Base-by-base conservation (phyloP, 768 basidiomycete genomes). In the Leccinellum luteum region DNA sequence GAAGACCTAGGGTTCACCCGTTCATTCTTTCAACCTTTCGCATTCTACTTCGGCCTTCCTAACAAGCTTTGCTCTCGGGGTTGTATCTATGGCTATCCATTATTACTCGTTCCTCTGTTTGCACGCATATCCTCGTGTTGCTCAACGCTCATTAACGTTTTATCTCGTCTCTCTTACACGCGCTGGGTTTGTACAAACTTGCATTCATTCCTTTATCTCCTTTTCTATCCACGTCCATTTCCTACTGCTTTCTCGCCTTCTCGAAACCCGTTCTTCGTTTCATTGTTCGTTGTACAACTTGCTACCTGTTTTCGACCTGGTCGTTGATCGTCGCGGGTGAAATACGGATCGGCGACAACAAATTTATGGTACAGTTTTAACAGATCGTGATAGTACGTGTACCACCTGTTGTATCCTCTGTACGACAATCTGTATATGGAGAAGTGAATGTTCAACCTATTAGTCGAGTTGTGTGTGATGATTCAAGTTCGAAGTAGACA, bases 371-470 rank as follows among this genome's bases (percentile, higher is more conserved):
- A 68, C 56, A 51, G 30, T 54, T 56, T 38, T 49, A 45, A 53
- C 51, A 56, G n/a, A 49, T 47, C 34, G 48, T 25, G 51, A 52
- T 48, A 15, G 59, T 59, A 62, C 21, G 49, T 68, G 65, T 68
- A 69, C 63, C 53, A 58, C 51, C 51, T 31, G 43, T 57, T 67
- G 65, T 64, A 62, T 51, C 31, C 48, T 50, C 55, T 68, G 65
- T 69, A 67, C 48, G 48, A 47, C 52, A 69, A 4, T 32, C 25
- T 64, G 65, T 65, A 60, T n/a, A 61, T 65, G 63, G 60, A 59
- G 30, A 66, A 61, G 34, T 32, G 50, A 51, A 49, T 5, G 25
- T 54, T 35, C 17, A 19, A 12, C n/a, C 41, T 19, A 15, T 43
- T n/a, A 4, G 19, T 43, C 19, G 10, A 43, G 41, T 43, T 10